Conservation (phyloP, 495 filamentous ascomycete species). For the Tuber indicum region DNA sequence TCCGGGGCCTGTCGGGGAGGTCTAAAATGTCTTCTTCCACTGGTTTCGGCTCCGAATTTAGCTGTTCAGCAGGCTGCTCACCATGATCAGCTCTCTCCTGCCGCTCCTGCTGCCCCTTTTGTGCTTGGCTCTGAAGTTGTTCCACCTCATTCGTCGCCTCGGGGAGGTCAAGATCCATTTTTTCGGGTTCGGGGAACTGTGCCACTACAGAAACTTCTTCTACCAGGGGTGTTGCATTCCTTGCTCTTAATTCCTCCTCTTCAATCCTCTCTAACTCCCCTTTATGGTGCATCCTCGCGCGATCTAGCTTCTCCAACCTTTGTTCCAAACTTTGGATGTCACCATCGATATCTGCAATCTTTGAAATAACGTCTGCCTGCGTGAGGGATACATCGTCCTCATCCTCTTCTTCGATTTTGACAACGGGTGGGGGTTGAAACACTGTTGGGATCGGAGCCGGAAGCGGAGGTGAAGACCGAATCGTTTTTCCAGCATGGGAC, state of each 20-base stretch:
- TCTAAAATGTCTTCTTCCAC: conserved; percentile 17
- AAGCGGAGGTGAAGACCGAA: conserved; percentile 4
- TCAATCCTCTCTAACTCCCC: conserved; percentile 27
- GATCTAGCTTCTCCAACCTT: conserved; percentile 22
- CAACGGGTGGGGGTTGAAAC: conserved; percentile 10
- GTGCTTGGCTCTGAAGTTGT: conserved; percentile 22
- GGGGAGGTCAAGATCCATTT: conserved; percentile 2
- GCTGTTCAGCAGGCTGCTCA: background rate
- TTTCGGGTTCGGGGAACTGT: conserved; percentile 17
- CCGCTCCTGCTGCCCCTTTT: conserved; percentile 30
- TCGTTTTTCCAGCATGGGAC: conserved; percentile 8
- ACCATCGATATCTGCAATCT: conserved; percentile 35
- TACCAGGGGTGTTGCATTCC: conserved; percentile 11
- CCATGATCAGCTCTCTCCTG: conserved; percentile 13
- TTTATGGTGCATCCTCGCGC: conserved; percentile 20
- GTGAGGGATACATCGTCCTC: conserved; percentile 38
- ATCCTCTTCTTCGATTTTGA: conserved; percentile 38
- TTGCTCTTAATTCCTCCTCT: conserved; percentile 17
- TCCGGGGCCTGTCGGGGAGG: conserved; percentile 16
- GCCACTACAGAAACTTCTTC: conserved; percentile 15
- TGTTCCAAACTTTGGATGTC: conserved; percentile 29
- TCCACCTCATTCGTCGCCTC: conserved; percentile 24
- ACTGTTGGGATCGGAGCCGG: conserved; percentile 5
- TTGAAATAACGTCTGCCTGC: conserved; percentile 35
- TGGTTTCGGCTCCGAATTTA: conserved; percentile 7